Base-by-base conservation (phyloP, 139 green algal species). In the Picochlorum sp. region DNA sequence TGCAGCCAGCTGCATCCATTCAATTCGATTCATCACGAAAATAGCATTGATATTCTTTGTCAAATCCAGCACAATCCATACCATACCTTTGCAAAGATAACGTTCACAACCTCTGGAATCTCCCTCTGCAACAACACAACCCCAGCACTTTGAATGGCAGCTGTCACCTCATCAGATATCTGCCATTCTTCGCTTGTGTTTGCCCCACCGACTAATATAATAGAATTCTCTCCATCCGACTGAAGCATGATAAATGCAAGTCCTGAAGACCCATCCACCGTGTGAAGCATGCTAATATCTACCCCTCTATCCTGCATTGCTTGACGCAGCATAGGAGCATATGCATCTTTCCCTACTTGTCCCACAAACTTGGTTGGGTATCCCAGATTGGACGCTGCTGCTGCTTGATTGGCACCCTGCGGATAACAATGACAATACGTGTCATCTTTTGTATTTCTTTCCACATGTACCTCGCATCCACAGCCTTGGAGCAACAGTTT, bases 391-490 rank as follows among this genome's bases (percentile, higher is more conserved):
- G 79, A 81, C 8, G 85, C 87, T 10, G 86, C 84, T n/a, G 81
- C 84, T 22, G 87, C 87, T 63, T 95, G 87, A 63, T 95, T 95
- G 12, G 86, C 84, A 18, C 87, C 87, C 82, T 94, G 57, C 31
- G 22, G n/a, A 32, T 8, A 20, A 31, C 6, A 5, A 33, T 4
- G n/a, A 7, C 29, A 53, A 10, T 0, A 13, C 22, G n/a, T 31
- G 1, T 5, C 20, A 13, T 14, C n/a, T 53, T 32, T n/a, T 18
- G 22, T 6, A n/a, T 18, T 47, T 47, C 22, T 14, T 47, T 2
- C 7, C 22, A 47, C 12, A 25, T 10, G 4, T n/a, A 47, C 0
- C 8, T 26, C 12, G 10, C 18, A 14, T n/a, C 20, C 12, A 6
- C 39, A 47, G 20, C 12, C 3, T n/a, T n/a, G n/a, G n/a, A n/a